Base-by-base conservation (phyloP, 192 early-diverging fungal genomes). In the Oehlia diaphana region DNA sequence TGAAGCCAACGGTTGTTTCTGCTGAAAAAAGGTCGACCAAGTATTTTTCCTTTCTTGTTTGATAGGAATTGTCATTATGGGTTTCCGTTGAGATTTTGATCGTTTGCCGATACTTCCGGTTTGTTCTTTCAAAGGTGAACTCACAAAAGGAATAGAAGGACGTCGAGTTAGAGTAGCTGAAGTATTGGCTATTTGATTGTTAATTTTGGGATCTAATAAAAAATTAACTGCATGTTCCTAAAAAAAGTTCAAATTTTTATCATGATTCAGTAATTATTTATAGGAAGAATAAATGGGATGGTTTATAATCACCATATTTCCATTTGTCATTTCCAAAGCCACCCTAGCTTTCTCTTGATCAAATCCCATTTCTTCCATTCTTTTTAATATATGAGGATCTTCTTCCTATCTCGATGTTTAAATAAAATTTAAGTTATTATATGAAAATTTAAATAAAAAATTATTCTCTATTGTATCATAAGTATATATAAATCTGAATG, bases 361-460 rank as follows among this genome's bases (percentile, higher is more conserved):
- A 73, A 94, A 94, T 12, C 93, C 93, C 91, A 94, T 93, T 70
- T 92, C 92, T 12, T 88, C 79, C 81, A 85, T 78, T 47, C 44
- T 47, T 9, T 68, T 71, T 28, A 79, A 50, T 5, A 90, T 23
- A 28, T 82, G 78, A 35, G 67, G 66, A 77, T 85, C 84, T 23
- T 84, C 82, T 12, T 84, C 68, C 68, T 62, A 19, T 66, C 26
- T 47, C 26, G 16, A 47, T 31, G 21, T 49, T 72, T 12, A 47
- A 23, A 19, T 26, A 71, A 31, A 72, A 42, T 31, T 31, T 66
- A 9, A 33, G 13, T 66, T 66, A 37, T 39, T 21, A 39, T 16
- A 42, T 37, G 33, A 69, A 35, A 39, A 39, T 35, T 33, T 44
- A 21, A 39, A 35, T 44, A 19, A 39, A 37, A 19, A 53, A 31